Percentiles rank a stretch among this genome's conserved stretches.
phyloP scores from a whole-genome alignment of 116 monocot genomes.

The Trichopus zeylanicus region DNA sequence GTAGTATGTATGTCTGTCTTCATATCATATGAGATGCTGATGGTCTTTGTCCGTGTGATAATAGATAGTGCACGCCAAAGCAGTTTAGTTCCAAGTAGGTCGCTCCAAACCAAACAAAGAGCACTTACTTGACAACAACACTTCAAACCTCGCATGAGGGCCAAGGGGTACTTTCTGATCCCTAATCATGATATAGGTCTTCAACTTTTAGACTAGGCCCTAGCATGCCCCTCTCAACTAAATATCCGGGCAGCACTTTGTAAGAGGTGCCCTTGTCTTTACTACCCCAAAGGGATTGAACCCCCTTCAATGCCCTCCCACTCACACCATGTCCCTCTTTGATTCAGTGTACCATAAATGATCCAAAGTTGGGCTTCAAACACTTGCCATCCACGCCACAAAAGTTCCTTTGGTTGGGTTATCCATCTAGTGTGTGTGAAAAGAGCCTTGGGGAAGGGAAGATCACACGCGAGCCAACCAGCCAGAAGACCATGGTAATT shows the following conservation, averaged over 20 bases:
- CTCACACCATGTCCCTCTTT: not conserved
- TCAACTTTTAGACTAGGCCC: slow-evolving; percentile 8
- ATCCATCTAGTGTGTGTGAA: too few species aligned
- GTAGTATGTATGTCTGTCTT: too few species aligned
- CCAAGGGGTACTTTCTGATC: slow-evolving; percentile 8
- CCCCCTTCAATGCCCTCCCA: too few species aligned
- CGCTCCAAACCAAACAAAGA: not conserved
- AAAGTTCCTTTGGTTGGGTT: too few species aligned
- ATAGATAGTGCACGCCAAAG: too few species aligned
- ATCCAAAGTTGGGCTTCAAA: not conserved
- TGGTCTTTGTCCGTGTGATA: too few species aligned
- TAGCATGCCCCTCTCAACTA: slow-evolving; percentile 56
- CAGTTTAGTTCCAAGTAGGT: too few species aligned
- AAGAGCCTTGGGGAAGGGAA: too few species aligned
- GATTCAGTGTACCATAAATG: slow-evolving; percentile 4
- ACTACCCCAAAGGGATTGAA: slow-evolving; percentile 34
- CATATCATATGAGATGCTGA: too few species aligned
- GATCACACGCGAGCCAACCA: too few species aligned
- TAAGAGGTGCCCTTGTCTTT: slow-evolving; percentile 86
- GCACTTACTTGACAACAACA: slow-evolving; percentile 10
- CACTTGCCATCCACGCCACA: not conserved
- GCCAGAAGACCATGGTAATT: too few species aligned
- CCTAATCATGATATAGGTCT: slow-evolving; percentile 13
- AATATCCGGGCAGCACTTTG: slow-evolving; percentile 50
- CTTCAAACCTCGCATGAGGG: not conserved